phyloP scores from a whole-genome alignment of 495 filamentous ascomycete species.

The Rhypophila decipiens region DNA sequence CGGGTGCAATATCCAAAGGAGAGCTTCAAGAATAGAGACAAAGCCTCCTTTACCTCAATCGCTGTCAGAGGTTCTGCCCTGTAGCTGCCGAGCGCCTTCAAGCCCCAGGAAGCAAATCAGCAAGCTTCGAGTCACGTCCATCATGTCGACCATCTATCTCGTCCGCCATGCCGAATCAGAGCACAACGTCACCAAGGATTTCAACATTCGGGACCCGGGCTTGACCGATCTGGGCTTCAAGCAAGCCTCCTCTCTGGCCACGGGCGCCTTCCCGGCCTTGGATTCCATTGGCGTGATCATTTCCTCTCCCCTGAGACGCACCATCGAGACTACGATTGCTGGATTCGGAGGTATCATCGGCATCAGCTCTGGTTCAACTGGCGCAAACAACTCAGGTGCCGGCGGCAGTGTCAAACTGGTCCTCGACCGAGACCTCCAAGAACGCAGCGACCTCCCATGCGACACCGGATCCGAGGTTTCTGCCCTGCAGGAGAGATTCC shows the following conservation, averaged over 20 bases:
- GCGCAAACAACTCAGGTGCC: background rate
- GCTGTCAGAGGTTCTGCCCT: too few species aligned
- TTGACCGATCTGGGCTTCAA: conserved; percentile 14
- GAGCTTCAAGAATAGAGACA: too few species aligned
- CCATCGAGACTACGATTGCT: conserved; percentile 19
- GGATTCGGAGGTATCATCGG: conserved; percentile 4
- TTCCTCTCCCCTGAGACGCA: conserved; percentile 19
- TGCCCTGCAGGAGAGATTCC: conserved; percentile 12
- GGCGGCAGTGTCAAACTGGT: conserved; percentile 6
- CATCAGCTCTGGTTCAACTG: background rate
- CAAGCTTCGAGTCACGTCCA: too few species aligned
- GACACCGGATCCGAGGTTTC: conserved; percentile 27
- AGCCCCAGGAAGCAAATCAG: too few species aligned
- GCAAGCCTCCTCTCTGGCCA: conserved; percentile 12
- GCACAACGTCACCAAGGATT: conserved; percentile 28
- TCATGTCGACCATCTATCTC: conserved; percentile 16
- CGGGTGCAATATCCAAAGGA: too few species aligned
- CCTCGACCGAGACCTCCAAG: conserved; percentile 26
- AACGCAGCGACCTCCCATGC: conserved; percentile 31
- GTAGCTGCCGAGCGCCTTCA: too few species aligned
- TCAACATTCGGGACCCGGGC: conserved; percentile 19
- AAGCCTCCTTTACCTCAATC: too few species aligned
- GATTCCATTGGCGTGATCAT: conserved; percentile 11
- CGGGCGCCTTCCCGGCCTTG: conserved; percentile 7
- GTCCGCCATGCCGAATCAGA: conserved; percentile 24